Base-by-base conservation (phyloP, 1,139 yeast species). In the Sugiyamaella grinbergsii region DNA sequence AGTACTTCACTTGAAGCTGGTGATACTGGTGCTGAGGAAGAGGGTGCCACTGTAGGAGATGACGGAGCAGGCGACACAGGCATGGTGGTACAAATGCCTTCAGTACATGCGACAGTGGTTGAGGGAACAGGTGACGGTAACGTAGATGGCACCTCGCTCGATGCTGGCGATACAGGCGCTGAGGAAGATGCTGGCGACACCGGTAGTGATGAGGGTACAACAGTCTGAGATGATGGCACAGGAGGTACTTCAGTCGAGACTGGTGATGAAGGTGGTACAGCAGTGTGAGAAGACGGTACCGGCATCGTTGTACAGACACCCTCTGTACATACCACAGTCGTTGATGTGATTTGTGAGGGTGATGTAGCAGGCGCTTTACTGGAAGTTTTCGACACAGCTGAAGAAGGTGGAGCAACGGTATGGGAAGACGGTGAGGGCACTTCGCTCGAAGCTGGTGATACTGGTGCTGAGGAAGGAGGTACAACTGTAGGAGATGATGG, bases 281-380 rank as follows among this genome's bases (percentile, higher is more conserved):
- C n/a, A n/a, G n/a, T n/a, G n/a, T n/a, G n/a, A n/a, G n/a, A 19
- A 7, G 42, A 13, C 3, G 46, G 16, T 13, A 20, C 18, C 19
- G 18, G 39, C 40, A 20, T 37, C 18, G 44, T 46, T 5, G 44
- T 46, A 26, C 48, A 44, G 24, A 20, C 15, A 4, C 31, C 47
- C 13, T 34, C 47, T 8, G 13, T 23, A 11, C 47, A 43, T 6
- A 43, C 47, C 2, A 34, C 38, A 2, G 32, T 28, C 4, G 46
- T 22, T 4, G 46, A 29, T 15, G 37, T 4, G 2, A 20, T 18
- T 29, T 28, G n/a, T 11, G 32, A 23, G 19, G 32, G 19, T 3
- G 41, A 16, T 6, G 23, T 3, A 19, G 28, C 13, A 5, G 8
- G 8, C 11, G 29, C 8, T 26, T 26, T 8, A 8, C 10, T 8